Base-by-base conservation (phyloP, 768 basidiomycete species). In the Tylopilus sp. region DNA sequence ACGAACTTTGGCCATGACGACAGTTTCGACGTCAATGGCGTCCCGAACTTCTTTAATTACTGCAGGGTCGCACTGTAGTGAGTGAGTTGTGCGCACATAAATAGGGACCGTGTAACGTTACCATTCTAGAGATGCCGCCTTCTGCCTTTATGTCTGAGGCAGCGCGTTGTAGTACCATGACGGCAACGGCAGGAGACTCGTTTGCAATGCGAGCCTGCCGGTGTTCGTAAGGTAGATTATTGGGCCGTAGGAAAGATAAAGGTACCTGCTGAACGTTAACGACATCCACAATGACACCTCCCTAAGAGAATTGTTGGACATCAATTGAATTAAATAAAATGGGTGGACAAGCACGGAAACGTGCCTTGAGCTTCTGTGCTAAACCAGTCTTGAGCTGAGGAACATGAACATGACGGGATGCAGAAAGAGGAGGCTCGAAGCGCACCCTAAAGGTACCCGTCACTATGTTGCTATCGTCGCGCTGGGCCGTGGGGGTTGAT, bases 11-110 rank as follows among this genome's bases (percentile, higher is more conserved):
- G 89, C 90, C 89, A 98, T 98, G 69, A 98, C 94, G 10, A 93
- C 94, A 62, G 98, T 95, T 22, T 93, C 95, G 45, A 98, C 96
- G 21, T 96, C 87, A 55, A 84, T 88, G 57, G 91, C 87, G 70
- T n/a, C n/a, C n/a, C n/a, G n/a, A n/a, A 98, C 98, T 66, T 90
- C 80, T 70, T 97, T 98, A 78, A 99, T 98, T 88, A 98, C 90
- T 45, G 83, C 77, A 8, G 96, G 96, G 74, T 96, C 93, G 69
- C 93, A 95, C 88, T 87, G 61, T 26, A 30, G 21, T 1, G 7
- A 21, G 24, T 55, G 50, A 54, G 34, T 29, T 6, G 37, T 0
- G 37, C 0, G 26, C 10, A 9, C 16, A 25, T 16, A n/a, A 8
- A 43, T 0, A 45, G 58, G 45, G 28, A 25, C 17, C 3, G 52